Percentiles rank a stretch among this genome's conserved stretches.
Evolutionary conservation across 176 grass and related monocot species (phyloP).

Genomic region (Oryza rufipogon): DNA sequence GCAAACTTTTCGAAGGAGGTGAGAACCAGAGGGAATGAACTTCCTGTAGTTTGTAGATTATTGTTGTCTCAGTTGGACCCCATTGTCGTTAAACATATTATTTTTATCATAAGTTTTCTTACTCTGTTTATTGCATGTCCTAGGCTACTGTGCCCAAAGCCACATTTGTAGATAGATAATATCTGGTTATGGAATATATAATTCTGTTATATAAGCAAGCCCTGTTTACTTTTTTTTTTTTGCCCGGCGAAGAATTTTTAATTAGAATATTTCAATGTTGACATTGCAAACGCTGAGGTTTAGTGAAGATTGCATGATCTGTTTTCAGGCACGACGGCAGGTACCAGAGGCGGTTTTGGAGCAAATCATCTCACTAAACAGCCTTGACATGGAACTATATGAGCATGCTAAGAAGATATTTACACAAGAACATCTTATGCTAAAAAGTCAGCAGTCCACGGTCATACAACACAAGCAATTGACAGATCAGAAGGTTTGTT

Average conservation of each 20-base stretch:
- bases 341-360: slow-evolving; percentile 69
- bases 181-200: not conserved
- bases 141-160: not conserved
- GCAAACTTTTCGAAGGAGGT: slow-evolving; percentile 77
- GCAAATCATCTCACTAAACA: slow-evolving; percentile 85
- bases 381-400: slow-evolving; percentile 89
- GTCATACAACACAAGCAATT: slow-evolving; percentile 35
- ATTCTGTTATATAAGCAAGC: not conserved
- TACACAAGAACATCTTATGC: slow-evolving; percentile 61
- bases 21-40: not conserved
- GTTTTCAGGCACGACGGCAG: slow-evolving; percentile 66
- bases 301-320: slow-evolving; percentile 24
- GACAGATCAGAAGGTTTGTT: slow-evolving; percentile 55
- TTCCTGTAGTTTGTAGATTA: slow-evolving; percentile 20
- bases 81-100: not conserved
- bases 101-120: not conserved
- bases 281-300: slow-evolving; percentile 7
- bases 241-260: too few relatives aligned
- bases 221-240: too few relatives aligned
- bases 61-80: not conserved
- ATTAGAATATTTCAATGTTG: slow-evolving; percentile 30
- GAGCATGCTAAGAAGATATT: slow-evolving; percentile 86
- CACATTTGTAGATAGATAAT: not conserved
- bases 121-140: not conserved
- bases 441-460: slow-evolving; percentile 42